phyloP scores from a whole-genome alignment of 2,329 filamentous ascomycete species.

The Emergomyces pasteurianus region DNA sequence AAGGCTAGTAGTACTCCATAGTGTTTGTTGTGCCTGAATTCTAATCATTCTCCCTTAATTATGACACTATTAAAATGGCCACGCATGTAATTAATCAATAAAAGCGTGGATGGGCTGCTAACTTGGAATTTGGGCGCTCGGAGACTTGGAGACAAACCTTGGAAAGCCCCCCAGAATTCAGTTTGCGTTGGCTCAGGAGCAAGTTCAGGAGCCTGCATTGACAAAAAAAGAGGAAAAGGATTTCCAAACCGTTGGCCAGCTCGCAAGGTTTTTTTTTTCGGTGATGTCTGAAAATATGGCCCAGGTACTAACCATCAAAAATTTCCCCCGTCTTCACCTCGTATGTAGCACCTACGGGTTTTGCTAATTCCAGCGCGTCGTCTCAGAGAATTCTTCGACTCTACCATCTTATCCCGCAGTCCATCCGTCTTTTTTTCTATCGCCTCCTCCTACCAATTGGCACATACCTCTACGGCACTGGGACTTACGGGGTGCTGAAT shows the following conservation, averaged over 20 bases:
- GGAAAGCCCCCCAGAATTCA: not conserved
- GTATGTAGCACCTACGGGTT: not conserved
- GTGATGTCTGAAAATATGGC: not conserved
- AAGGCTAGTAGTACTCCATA: too few relatives aligned
- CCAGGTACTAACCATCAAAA: not conserved
- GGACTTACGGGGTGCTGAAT: slow-evolving; percentile 4
- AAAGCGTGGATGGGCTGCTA: too few relatives aligned
- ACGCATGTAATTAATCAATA: too few relatives aligned
- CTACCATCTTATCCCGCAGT: slow-evolving; percentile 6
- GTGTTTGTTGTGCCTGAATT: too few relatives aligned
- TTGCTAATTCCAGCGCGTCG: slow-evolving; percentile 1
- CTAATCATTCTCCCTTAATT: too few relatives aligned
- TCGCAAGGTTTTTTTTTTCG: not conserved
- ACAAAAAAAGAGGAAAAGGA: not conserved
- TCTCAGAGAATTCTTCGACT: slow-evolving; percentile 2
- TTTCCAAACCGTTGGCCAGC: not conserved
- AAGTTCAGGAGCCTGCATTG: too few relatives aligned
- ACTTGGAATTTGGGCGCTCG: too few relatives aligned
- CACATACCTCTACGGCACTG: slow-evolving; percentile 3
- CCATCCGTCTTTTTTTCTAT: slow-evolving; percentile 4
- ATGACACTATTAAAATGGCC: too few relatives aligned
- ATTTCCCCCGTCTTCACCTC: not conserved
- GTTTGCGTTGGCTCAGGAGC: not conserved
- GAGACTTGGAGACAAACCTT: too few relatives aligned
- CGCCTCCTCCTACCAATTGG: slow-evolving; percentile 5